Evolutionary conservation across 1,284 basidiomycete genomes (phyloP), one percentile per base, ranked within the genome.

Genomic region (Cronartium quercuum): DNA sequence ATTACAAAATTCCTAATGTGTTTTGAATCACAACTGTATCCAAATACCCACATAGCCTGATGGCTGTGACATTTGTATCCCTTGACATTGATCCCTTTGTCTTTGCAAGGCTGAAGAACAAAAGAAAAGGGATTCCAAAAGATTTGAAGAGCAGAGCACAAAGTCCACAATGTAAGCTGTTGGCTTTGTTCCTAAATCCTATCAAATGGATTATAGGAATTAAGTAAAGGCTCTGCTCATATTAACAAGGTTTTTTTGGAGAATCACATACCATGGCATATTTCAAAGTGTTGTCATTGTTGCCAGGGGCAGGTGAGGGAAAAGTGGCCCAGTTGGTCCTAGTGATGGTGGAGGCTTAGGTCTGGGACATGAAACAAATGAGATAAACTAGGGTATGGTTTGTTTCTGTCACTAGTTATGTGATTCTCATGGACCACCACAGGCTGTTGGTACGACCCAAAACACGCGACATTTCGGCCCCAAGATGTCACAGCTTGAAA

Each of bases 61-160:
- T n/a, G n/a, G n/a, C n/a, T n/a, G n/a, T n/a, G n/a, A n/a, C n/a
- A n/a, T n/a, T n/a, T n/a, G n/a, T n/a, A n/a, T n/a, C n/a, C n/a
- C n/a, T n/a, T n/a, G 84, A 92, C 87, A 87, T 98, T 98, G 87
- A 98, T 98, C 85, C 98, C 95, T 81, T 88, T 87, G 85, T 98
- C 89, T 88, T 98, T 92, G 86, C 96, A 92, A 78, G 95, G 94
- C 95, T 97, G 82, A 24, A 24, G 4, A 29, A 6, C 29, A 6
- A 35, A 29, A 42, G 21, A 18, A 40, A 9, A 13, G 38, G 18
- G 37, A 21, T 10, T 35, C 21, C 35, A n/a, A n/a, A n/a, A 64
- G 7, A 38, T 29, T n/a, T n/a, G 29, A 38, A n/a, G 37, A 64
- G 62, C 62, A 64, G 62, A 64, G 62, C 62, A 64, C 62, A 40